A percentile compares a stretch with the other conserved stretches of the same genome.
phyloP scores from a whole-genome alignment of 768 basidiomycete species.

The Suillus lakei region DNA sequence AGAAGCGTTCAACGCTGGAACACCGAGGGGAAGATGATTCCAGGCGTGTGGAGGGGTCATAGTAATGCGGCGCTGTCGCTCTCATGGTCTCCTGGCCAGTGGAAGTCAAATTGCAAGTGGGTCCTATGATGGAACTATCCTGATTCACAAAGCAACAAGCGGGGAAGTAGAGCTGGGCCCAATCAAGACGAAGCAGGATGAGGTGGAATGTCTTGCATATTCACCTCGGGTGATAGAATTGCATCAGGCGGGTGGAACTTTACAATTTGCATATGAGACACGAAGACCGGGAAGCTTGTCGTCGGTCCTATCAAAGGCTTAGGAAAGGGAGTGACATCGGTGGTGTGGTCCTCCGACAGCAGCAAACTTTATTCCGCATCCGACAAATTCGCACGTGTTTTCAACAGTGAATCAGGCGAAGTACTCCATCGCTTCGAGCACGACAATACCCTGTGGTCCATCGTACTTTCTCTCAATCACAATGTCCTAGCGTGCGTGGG shows the following conservation, averaged over 20 bases:
- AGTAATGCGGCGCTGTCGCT: not conserved
- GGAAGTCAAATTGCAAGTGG: not conserved
- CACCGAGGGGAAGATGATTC: not conserved
- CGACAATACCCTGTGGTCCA: not conserved
- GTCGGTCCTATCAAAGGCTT: not conserved
- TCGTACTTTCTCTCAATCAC: not conserved
- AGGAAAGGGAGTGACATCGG: not conserved
- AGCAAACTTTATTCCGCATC: not conserved
- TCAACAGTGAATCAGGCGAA: not conserved
- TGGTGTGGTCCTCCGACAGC: not conserved
- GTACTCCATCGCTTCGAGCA: not conserved
- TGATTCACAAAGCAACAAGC: not conserved
- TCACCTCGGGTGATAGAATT: not conserved
- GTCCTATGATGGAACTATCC: not conserved
- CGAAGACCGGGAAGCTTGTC: not conserved
- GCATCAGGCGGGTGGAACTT: not conserved
- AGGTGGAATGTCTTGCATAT: not conserved
- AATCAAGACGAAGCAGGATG: not conserved
- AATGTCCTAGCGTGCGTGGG: not conserved
- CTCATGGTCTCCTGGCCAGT: not conserved
- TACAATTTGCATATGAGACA: not conserved
- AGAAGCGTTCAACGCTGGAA: not conserved
- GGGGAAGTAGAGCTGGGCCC: not conserved
- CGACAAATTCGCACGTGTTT: not conserved
- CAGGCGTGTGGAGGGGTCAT: not conserved